Base-by-base conservation (phyloP, 768 basidiomycete genomes). In the Macrolepiota albuminosa region DNA sequence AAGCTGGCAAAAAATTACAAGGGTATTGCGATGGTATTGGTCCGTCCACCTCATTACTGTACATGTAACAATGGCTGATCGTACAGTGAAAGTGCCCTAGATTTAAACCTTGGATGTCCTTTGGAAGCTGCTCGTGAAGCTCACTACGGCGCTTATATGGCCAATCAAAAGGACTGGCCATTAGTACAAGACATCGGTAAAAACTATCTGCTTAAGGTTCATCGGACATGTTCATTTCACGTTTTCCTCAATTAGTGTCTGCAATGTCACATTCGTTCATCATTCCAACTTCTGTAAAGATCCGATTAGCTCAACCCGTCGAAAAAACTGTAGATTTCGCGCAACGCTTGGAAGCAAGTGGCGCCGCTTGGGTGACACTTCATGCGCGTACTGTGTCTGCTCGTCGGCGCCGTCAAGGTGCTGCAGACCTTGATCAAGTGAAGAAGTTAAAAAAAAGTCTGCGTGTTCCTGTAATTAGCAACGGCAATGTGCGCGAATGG, bases 21-120 rank as follows among this genome's bases (percentile, higher is more conserved):
- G 67, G 69, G 11, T 75, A 78, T 54, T 91, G 89, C 63, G 83
- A 89, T 65, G 89, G 81, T 11, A 84, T 92, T 71, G 89, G 90
- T 89, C 69, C 55, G 76, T 62, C 53, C 34, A 42, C 11, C 34
- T 62, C 42, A 39, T 18, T 9, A 36, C 58, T 47, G 33, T 39
- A 46, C 39, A 9, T 42, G 29, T 1, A 13, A 24, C 31, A 26
- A 40, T 49, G 26, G 18, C 49, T 60, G 49, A 65, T 46, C 37
- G 21, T 54, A 53, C 52, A 49, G 24, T 51, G 56, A 10, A 69
- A 68, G 61, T 46, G 39, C 24, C 42, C 48, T 60, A 93, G 91
- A 92, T 74, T 68, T 92, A 55, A 93, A 93, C 69, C 79, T 92
- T 11, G 91, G 91, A 16, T 93, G 91, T 69, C 91, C 91, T 26